These are phyloP conservation scores for Pythium scleroteichum DNA, from an alignment of 352 stramenopile species.

Conservation along the genomic window DNA sequence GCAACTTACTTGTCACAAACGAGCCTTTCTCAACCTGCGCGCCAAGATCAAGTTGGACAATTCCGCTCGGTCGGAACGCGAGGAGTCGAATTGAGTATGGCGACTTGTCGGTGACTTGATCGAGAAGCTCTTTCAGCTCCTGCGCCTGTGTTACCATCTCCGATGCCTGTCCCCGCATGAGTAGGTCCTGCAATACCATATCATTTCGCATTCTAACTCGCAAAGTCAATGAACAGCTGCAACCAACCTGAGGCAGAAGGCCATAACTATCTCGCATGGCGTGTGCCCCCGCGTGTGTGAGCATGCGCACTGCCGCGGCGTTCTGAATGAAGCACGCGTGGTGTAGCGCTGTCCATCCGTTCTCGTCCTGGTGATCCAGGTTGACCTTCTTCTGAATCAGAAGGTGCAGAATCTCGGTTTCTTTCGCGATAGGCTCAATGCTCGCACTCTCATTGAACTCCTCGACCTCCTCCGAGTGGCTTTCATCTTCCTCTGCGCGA, in stretches of 20 bases:
- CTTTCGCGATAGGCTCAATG: constrained; percentile 61
- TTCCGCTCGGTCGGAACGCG: constrained; percentile 78
- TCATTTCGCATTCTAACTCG: too few relatives aligned
- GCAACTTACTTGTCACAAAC: constrained; percentile 68
- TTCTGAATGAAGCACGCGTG: constrained; percentile 82
- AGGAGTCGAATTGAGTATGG: constrained; percentile 73
- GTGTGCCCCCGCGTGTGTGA: constrained; percentile 67
- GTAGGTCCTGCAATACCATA: constrained; percentile 45
- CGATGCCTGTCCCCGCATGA: constrained; percentile 65
- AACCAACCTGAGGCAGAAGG: constrained; percentile 62
- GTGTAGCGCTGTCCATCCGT: constrained; percentile 82
- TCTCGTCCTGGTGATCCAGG: constrained; percentile 81
- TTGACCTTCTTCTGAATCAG: constrained; percentile 74
- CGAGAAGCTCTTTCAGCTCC: constrained; percentile 72
- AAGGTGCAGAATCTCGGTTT: constrained; percentile 75
- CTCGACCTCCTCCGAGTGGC: constrained; percentile 44
- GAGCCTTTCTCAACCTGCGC: constrained; percentile 84
- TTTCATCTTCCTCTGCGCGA: constrained; percentile 23
- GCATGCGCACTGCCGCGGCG: constrained; percentile 66
- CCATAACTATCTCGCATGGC: constrained; percentile 74
- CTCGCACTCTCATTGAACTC: constrained; percentile 52
- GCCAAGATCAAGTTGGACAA: constrained; percentile 83
- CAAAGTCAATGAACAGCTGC: too few relatives aligned
- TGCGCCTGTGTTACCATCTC: constrained; percentile 70
- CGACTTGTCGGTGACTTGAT: constrained; percentile 64